Percentiles rank a stretch among this genome's conserved stretches.
Evolutionary conservation across 1,139 yeast species (phyloP).

Genomic region (Meyerozyma athensensis): DNA sequence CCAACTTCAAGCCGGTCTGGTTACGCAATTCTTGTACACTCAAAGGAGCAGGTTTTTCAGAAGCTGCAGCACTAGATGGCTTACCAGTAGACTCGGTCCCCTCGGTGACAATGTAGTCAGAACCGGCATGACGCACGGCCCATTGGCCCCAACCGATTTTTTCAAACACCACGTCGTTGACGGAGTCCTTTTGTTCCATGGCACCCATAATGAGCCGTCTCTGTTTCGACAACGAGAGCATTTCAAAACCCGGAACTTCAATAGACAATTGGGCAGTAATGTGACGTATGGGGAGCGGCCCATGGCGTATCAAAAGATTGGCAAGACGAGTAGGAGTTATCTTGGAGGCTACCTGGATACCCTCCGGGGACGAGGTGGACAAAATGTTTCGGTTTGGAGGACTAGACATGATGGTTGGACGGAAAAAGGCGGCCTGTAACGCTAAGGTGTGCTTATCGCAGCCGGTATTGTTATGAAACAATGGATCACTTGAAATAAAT

Average conservation of each 20-base stretch:
- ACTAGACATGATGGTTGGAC: conserved; percentile 1
- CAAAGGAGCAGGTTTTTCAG: conserved; percentile 18
- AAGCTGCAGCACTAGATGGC: neutral
- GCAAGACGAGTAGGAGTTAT: conserved; percentile 82
- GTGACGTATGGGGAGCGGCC: conserved; percentile 88
- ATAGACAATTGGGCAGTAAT: conserved; percentile 73
- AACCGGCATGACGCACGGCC: conserved; percentile 66
- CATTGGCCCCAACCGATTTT: conserved; percentile 99
- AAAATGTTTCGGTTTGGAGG: conserved; percentile 21
- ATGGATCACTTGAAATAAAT: neutral
- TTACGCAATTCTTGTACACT: conserved; percentile 35
- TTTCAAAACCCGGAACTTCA: conserved; percentile 77
- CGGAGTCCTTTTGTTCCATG: conserved; percentile 61
- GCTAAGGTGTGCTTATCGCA: neutral
- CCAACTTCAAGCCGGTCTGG: conserved; percentile 38
- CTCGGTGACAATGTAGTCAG: conserved; percentile 46
- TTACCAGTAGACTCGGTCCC: conserved; percentile 26
- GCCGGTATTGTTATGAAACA: neutral
- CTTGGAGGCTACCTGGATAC: conserved; percentile 81
- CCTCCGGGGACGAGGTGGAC: conserved; percentile 83
- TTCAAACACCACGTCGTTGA: conserved; percentile 67
- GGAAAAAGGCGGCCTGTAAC: too few species aligned
- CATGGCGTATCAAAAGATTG: conserved; percentile 60
- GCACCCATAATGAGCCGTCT: conserved; percentile 87
- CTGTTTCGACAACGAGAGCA: conserved; percentile 79